Percentiles rank a stretch among this genome's conserved stretches.
These are phyloP conservation scores for Exophiala sp. DNA, from an alignment of 2,329 filamentous ascomycete species.

Conservation along the genomic window DNA sequence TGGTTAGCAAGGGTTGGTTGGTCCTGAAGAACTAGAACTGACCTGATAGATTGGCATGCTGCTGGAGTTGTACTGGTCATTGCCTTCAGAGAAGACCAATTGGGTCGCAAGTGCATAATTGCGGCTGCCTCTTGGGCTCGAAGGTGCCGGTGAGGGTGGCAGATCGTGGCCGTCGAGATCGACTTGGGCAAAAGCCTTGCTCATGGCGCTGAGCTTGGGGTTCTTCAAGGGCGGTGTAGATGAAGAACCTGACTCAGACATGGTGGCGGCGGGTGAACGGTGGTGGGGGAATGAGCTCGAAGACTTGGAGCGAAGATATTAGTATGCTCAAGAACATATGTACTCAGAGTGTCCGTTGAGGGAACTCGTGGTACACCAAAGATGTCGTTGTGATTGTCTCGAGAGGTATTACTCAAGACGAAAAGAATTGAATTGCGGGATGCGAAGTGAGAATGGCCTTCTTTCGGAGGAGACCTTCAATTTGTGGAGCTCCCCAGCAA, in stretches of 20 bases:
- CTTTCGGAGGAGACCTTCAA: background rate
- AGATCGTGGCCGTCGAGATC: constrained; percentile 81
- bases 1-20: background rate
- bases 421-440: background rate
- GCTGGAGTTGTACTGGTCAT: constrained; percentile 94
- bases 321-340: constrained; percentile 30
- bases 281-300: constrained; percentile 28
- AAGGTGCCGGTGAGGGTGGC: constrained; percentile 88
- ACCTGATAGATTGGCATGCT: constrained; percentile 95
- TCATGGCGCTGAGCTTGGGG: constrained; percentile 34
- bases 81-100: constrained; percentile 91
- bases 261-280: constrained; percentile 17
- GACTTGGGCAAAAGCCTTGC: constrained; percentile 58
- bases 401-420: background rate
- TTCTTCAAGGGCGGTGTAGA: constrained; percentile 28
- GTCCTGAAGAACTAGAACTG: constrained; percentile 13
- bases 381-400: background rate
- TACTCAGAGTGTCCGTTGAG: background rate
- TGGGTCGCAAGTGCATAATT: constrained; percentile 95
- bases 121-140: constrained; percentile 78
- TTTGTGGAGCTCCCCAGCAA: background rate
- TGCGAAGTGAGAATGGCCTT: background rate
- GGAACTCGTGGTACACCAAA: background rate
- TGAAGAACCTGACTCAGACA: constrained; percentile 30
- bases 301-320: constrained; percentile 28